phyloP scores from a whole-genome alignment of 2,329 filamentous ascomycete genomes.

The Exophiala bonariae region DNA sequence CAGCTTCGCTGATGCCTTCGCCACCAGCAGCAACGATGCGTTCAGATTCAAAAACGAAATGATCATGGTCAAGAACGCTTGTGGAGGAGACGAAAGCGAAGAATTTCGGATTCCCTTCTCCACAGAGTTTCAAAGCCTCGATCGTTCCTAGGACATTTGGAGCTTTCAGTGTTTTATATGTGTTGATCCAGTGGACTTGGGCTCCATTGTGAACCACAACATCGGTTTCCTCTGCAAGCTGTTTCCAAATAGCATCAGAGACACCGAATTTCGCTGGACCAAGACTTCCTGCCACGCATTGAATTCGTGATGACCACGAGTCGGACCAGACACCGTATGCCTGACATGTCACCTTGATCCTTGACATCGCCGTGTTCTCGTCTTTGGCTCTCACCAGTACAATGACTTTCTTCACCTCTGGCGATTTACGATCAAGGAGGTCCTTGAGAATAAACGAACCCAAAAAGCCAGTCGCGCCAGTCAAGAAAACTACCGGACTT shows the following conservation, averaged over 20 bases:
- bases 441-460: conserved; percentile 79
- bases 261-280: conserved; percentile 72
- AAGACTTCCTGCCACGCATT: conserved; percentile 72
- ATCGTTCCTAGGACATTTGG: conserved; percentile 82
- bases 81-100: conserved; percentile 84
- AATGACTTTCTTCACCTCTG: conserved; percentile 61
- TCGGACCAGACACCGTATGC: conserved; percentile 80
- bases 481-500: conserved; percentile 70
- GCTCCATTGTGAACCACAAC: conserved; percentile 82
- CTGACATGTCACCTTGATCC: conserved; percentile 66
- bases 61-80: conserved; percentile 74
- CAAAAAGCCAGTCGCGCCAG: conserved; percentile 87
- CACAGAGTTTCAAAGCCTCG: conserved; percentile 73
- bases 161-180: conserved; percentile 69
- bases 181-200: conserved; percentile 74
- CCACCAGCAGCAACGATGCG: conserved; percentile 61
- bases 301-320: conserved; percentile 65
- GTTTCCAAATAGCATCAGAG: conserved; percentile 64
- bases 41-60: conserved; percentile 75
- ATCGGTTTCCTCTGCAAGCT: conserved; percentile 66
- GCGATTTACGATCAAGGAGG: conserved; percentile 62
- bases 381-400: conserved; percentile 73
- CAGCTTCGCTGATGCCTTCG: conserved; percentile 68
- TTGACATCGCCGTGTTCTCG: conserved; percentile 58
- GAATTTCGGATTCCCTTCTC: conserved; percentile 73